phyloP scores from a whole-genome alignment of 345 rosid genomes.

The Gossypium anomalum region DNA sequence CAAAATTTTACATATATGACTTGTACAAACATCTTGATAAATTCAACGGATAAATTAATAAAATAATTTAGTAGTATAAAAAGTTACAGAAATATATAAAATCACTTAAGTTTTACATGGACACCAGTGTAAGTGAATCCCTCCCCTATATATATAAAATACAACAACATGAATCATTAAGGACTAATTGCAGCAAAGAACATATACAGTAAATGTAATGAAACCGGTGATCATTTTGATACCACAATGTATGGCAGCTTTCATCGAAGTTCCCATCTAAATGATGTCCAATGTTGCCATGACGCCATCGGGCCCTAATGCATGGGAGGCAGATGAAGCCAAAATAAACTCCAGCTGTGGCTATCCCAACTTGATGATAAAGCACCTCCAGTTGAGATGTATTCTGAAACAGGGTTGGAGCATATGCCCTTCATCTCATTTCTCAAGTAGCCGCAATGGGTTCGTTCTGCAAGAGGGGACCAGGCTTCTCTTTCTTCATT shows the following conservation, averaged over 20 bases:
- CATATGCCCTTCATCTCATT: background rate
- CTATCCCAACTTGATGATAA: constrained; percentile 4
- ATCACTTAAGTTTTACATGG: background rate
- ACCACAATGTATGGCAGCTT: background rate
- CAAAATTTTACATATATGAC: too few species aligned
- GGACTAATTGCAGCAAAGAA: too few species aligned
- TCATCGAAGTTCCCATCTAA: background rate
- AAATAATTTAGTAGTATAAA: too few species aligned
- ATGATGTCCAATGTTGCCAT: background rate
- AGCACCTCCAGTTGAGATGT: background rate
- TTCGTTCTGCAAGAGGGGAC: background rate
- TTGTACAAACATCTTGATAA: too few species aligned
- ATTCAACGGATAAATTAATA: too few species aligned
- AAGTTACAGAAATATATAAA: too few species aligned
- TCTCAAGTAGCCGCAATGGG: background rate
- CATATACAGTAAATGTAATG: too few species aligned
- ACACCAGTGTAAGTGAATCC: too few species aligned
- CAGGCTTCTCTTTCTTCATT: background rate
- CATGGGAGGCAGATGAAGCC: background rate
- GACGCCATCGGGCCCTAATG: background rate
- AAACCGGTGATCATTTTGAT: background rate
- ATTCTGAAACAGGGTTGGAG: background rate
- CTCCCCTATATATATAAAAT: too few species aligned
- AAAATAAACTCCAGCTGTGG: background rate
- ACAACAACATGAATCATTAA: too few species aligned